These are phyloP conservation scores for Scenedesmus sp. DNA, from an alignment of 163 green algal genomes.

Conservation along the genomic window DNA sequence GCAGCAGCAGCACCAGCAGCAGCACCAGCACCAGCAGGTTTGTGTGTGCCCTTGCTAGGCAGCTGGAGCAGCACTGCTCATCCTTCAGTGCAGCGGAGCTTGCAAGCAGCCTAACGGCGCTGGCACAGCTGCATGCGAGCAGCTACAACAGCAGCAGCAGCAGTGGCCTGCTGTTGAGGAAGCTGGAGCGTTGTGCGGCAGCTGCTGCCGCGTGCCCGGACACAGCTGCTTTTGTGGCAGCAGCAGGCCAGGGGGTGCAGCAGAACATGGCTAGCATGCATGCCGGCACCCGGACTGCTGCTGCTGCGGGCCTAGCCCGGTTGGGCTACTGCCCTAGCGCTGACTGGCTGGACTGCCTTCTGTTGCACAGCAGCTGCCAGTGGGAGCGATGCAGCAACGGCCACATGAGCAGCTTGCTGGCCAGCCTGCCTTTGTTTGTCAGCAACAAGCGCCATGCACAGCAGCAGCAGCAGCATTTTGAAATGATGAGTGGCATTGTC, in stretches of 20 bases:
- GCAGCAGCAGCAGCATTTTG: constrained; percentile 21
- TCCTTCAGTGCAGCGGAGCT: not conserved
- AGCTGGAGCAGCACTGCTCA: not conserved
- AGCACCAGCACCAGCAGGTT: too few species aligned
- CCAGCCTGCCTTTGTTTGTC: not conserved
- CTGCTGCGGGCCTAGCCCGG: not conserved
- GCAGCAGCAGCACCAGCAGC: not conserved
- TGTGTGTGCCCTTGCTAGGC: not conserved
- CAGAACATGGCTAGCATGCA: not conserved
- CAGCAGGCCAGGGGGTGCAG: not conserved
- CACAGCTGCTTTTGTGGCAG: not conserved
- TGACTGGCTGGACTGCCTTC: constrained; percentile 3
- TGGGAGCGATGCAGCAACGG: not conserved
- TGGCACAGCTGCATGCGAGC: not conserved
- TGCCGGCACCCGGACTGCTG: not conserved
- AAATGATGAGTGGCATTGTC: not conserved
- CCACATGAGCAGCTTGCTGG: not conserved
- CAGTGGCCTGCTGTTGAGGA: not conserved
- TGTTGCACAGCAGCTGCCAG: constrained; percentile 43
- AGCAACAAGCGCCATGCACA: not conserved
- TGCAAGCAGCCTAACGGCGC: not conserved
- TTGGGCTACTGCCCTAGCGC: not conserved
- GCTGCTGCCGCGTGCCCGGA: not conserved
- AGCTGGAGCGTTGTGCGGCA: not conserved
- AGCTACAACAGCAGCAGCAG: constrained; percentile 24